Evolutionary conservation across 257 asterid genomes (phyloP).

Genomic region (Salvia miltiorrhiza): DNA sequence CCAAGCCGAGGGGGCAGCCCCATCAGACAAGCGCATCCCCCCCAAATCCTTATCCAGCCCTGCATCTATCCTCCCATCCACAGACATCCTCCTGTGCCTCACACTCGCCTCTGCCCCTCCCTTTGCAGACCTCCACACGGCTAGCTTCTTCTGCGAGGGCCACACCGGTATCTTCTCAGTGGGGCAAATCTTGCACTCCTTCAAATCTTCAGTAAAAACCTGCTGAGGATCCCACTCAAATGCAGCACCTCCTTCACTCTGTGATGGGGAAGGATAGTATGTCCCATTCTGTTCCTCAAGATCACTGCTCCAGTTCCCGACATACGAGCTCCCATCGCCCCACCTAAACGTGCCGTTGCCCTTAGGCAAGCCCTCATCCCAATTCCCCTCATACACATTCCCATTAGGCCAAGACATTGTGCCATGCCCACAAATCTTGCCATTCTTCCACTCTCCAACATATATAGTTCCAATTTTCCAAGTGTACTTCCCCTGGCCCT

Average conservation of each 20-base stretch:
- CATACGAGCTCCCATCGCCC: constrained; percentile 77
- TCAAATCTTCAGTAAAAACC: constrained; percentile 51
- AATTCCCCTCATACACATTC: constrained; percentile 60
- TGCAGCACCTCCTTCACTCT: constrained; percentile 36
- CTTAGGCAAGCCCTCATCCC: constrained; percentile 82
- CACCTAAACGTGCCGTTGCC: constrained; percentile 60
- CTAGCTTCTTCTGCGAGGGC: constrained; percentile 88
- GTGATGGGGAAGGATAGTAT: constrained; percentile 60
- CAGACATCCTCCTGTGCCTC: constrained; percentile 66
- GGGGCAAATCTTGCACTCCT: constrained; percentile 54
- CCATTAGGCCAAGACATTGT: constrained; percentile 58
- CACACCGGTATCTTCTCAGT: constrained; percentile 59
- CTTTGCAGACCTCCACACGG: constrained; percentile 59
- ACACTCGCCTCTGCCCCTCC: constrained; percentile 25
- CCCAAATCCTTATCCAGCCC: constrained; percentile 53
- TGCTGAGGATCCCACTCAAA: constrained; percentile 82
- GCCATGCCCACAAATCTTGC: constrained; percentile 62
- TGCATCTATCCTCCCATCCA: constrained; percentile 70
- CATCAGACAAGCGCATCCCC: constrained; percentile 59
- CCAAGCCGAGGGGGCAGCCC: constrained; percentile 48
- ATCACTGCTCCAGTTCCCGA: constrained; percentile 76
- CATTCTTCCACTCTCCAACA: constrained; percentile 76
- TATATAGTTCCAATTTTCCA: constrained; percentile 72
- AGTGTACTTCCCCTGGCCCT: constrained; percentile 65
- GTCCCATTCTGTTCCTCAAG: constrained; percentile 68